Evolutionary conservation across 208 protist genomes (phyloP).

Genomic region (Crithidia fasciculata): DNA sequence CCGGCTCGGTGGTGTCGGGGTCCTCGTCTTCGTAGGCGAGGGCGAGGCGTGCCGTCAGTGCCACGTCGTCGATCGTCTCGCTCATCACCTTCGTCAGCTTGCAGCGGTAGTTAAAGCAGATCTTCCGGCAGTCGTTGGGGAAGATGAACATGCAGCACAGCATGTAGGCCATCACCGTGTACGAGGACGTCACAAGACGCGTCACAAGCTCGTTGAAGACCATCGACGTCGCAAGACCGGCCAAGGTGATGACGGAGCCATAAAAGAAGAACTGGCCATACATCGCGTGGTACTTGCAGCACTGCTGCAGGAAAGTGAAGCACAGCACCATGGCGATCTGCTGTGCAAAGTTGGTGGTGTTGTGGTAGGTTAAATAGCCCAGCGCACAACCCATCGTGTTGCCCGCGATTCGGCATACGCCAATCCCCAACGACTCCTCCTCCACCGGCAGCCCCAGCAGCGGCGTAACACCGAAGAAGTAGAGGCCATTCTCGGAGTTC

Average conservation of each 20-base stretch:
- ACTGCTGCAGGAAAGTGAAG: slow-evolving; percentile 31
- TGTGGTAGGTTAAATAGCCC: slow-evolving; percentile 45
- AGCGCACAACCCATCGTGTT: slow-evolving; percentile 43
- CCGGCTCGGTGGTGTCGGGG: slow-evolving; percentile 1
- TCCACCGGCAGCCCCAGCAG: slow-evolving; percentile 58
- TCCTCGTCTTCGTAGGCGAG: neutral
- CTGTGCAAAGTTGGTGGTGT: slow-evolving; percentile 25
- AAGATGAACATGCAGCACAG: slow-evolving; percentile 57
- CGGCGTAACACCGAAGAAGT: slow-evolving; percentile 63
- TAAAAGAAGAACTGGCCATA: slow-evolving; percentile 42
- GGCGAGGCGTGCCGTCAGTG: slow-evolving; percentile 9
- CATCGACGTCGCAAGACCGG: slow-evolving; percentile 30
- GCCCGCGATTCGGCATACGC: slow-evolving; percentile 32
- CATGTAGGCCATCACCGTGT: slow-evolving; percentile 46
- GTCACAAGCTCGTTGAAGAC: slow-evolving; percentile 25
- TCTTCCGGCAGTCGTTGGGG: slow-evolving; percentile 52
- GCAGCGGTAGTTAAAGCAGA: slow-evolving; percentile 37
- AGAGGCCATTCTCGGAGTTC: slow-evolving; percentile 31
- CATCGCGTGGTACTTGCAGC: slow-evolving; percentile 15
- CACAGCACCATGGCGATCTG: slow-evolving; percentile 29
- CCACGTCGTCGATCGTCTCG: slow-evolving; percentile 34
- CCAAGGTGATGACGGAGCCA: slow-evolving; percentile 29
- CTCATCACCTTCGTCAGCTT: slow-evolving; percentile 33
- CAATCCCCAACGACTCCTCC: slow-evolving; percentile 45
- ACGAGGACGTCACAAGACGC: slow-evolving; percentile 38